phyloP scores from a whole-genome alignment of 2,329 filamentous ascomycete genomes.

The Aspergillus phoenicis region DNA sequence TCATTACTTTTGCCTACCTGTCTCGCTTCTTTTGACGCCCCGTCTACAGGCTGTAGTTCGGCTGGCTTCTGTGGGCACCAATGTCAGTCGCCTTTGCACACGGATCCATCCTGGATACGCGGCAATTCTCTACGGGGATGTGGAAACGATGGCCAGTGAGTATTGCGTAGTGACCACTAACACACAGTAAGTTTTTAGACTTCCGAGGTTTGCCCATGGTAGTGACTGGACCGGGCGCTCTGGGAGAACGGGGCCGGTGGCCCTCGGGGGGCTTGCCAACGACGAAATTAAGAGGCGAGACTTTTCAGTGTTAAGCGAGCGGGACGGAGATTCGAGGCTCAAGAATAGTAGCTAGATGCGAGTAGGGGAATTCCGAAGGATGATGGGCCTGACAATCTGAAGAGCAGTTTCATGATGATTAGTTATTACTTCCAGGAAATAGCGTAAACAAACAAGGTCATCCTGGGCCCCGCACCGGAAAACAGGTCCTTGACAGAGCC shows the following conservation, averaged over 20 bases:
- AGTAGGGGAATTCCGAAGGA: not conserved
- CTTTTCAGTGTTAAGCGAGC: not conserved
- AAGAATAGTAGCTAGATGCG: not conserved
- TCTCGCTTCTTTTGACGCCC: not conserved
- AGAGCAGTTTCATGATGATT: constrained; percentile 1
- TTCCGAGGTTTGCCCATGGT: constrained; percentile 3
- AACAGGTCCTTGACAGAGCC: not conserved
- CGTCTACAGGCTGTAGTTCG: not conserved
- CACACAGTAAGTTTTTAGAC: not conserved
- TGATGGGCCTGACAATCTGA: not conserved
- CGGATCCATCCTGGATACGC: constrained; percentile 1
- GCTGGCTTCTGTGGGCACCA: constrained; percentile 1
- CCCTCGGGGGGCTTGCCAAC: not conserved
- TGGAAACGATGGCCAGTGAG: constrained; percentile 2
- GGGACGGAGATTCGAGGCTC: not conserved
- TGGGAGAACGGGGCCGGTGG: not conserved
- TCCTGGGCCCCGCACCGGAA: not conserved
- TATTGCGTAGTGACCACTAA: not conserved
- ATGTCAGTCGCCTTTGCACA: not conserved
- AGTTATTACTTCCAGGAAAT: not conserved
- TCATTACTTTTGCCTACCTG: not conserved
- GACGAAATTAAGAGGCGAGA: not conserved
- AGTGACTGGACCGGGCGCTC: constrained; percentile 4
- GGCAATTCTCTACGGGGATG: constrained; percentile 5
- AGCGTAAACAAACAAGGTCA: not conserved